Evolutionary conservation across 1,284 basidiomycete species (phyloP).

Genomic region (Ceratobasidium sp.): DNA sequence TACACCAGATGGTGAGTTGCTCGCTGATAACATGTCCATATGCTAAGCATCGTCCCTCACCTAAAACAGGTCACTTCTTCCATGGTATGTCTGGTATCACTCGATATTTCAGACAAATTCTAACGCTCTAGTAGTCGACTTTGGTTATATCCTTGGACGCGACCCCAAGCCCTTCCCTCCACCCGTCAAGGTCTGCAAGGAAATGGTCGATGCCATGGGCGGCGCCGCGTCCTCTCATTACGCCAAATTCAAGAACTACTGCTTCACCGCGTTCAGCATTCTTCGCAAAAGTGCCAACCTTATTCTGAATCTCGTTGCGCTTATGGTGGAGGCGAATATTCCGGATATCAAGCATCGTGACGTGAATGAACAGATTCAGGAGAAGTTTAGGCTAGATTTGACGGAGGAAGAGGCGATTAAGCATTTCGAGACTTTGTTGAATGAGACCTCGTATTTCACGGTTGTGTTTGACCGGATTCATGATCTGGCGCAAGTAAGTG

Average conservation of each 20-base stretch:
- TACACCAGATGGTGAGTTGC: slow-evolving; percentile 82
- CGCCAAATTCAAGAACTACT: slow-evolving; percentile 93
- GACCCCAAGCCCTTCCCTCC: slow-evolving; percentile 99
- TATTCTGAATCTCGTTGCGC: slow-evolving; percentile 93
- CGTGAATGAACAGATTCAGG: slow-evolving; percentile 88
- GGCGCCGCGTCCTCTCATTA: slow-evolving; percentile 93
- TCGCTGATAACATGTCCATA: neutral
- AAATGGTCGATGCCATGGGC: slow-evolving; percentile 99
- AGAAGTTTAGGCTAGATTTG: slow-evolving; percentile 94
- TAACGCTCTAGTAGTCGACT: slow-evolving; percentile 76
- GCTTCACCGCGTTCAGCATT: slow-evolving; percentile 95
- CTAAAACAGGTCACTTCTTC: slow-evolving; percentile 78
- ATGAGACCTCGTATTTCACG: slow-evolving; percentile 94
- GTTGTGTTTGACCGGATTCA: slow-evolving; percentile 94
- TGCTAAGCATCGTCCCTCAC: slow-evolving; percentile 2
- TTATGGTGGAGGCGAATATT: slow-evolving; percentile 99
- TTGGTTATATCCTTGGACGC: slow-evolving; percentile 97
- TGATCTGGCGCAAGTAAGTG: slow-evolving; percentile 70
- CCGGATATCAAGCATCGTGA: slow-evolving; percentile 96
- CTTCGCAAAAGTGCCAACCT: slow-evolving; percentile 98
- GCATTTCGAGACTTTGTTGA: slow-evolving; percentile 92
- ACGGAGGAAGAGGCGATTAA: slow-evolving; percentile 97
- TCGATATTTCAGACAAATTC: slow-evolving; percentile 12
- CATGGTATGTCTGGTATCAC: slow-evolving; percentile 66
- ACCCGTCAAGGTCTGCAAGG: slow-evolving; percentile 97